Evolutionary conservation across 257 asterid genomes (phyloP), one percentile per base, ranked within the genome.

Genomic region (Lithospermum erythrorhizon): DNA sequence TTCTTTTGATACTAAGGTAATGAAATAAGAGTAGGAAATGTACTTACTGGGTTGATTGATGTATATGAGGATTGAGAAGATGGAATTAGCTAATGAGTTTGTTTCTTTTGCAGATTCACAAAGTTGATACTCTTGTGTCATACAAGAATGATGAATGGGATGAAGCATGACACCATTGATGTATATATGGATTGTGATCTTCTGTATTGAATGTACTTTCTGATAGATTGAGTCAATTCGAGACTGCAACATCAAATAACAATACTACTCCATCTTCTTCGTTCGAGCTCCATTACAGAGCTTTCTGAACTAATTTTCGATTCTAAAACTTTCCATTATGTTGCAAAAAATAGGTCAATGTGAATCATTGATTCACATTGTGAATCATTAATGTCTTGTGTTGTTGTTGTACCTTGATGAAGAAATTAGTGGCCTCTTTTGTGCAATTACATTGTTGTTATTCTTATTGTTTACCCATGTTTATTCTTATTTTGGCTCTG

Each of bases 61-160:
- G 48, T 60, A 21, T 17, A 21, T 27, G 32, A 25, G 15, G 24
- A 47, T 59, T 29, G 4, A 16, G 37, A 41, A 58, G 27, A 37
- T 59, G 58, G 55, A 71, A 22, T 7, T 10, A 19, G 23, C 20
- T 14, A 60, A 20, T 62, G 41, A 41, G 61, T 32, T 21, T 62
- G 5, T 9, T 15, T 18, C 52, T 29, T 20, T 1, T 79, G 89
- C 90, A 90, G 98, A 90, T 90, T 73, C 98, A 90, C 79, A 90
- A 90, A 81, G 95, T 90, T 45, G 94, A 85, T 81, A 87, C 96
- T 24, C 67, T 87, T 68, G 98, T 90, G 5, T 90, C 98, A 1
- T 90, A 90, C 89, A 90, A 83, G 72, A 85, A 77, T 29, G 96
- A 87, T 9, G 98, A 90, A 54, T 82, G 86, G 94, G 96, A 90